Percentiles rank a stretch among this genome's conserved stretches.
These are phyloP conservation scores for Funneliformis caledonium DNA, from an alignment of 371 early-diverging fungal species.

Conservation along the genomic window DNA sequence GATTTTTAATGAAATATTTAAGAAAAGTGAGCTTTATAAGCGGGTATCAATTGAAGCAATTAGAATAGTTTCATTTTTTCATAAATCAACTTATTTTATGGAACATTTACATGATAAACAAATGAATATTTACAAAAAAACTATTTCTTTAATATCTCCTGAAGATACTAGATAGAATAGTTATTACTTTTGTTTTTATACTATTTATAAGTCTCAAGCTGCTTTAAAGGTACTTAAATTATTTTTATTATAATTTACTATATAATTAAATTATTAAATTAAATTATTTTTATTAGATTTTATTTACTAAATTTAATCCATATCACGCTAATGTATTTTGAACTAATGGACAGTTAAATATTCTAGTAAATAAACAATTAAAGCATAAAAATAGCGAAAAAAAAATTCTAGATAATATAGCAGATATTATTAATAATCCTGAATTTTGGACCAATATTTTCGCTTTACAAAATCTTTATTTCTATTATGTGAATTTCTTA, in stretches of 20 bases:
- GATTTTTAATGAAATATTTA: no score
- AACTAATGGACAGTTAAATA: neutral
- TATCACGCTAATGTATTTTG: neutral
- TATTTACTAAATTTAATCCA: neutral
- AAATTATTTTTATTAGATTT: neutral
- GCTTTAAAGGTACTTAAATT: neutral
- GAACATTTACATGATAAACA: no score
- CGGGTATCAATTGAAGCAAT: no score
- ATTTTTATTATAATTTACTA: no score
- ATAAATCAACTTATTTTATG: no score
- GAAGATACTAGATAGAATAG: neutral
- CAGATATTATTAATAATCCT: neutral
- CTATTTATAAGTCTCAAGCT: neutral
- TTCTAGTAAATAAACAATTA: neutral
- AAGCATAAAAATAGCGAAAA: neutral
- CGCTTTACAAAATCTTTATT: neutral
- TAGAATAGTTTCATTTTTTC: no score
- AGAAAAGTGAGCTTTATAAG: no score
- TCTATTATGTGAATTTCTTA: neutral
- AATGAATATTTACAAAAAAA: no score
- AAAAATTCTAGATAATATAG: neutral
- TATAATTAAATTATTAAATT: no score
- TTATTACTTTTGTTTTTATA: neutral
- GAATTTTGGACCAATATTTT: neutral
- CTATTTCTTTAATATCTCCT: no score